Evolutionary conservation across 495 filamentous ascomycete species (phyloP).

Genomic region (Talaromyces liani): DNA sequence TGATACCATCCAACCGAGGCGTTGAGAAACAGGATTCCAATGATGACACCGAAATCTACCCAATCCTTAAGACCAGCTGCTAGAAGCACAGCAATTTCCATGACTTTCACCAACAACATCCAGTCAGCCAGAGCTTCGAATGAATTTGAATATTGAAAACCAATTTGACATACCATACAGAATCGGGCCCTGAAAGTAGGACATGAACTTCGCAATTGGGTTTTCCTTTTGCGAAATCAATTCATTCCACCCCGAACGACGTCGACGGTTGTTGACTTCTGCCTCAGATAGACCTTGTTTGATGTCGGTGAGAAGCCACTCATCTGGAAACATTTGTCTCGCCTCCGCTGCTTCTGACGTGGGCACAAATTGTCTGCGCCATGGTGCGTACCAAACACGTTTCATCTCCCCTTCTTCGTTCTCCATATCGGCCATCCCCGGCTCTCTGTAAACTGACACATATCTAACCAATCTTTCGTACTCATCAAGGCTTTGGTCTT

Average conservation of each 20-base stretch:
- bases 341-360: slow-evolving; percentile 24
- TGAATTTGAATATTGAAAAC: background rate
- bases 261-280: slow-evolving; percentile 53
- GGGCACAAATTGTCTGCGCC: slow-evolving; percentile 50
- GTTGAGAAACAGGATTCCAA: slow-evolving; percentile 70
- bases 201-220: slow-evolving; percentile 61
- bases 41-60: slow-evolving; percentile 80
- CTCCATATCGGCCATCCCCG: slow-evolving; percentile 19
- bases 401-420: slow-evolving; percentile 25
- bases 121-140: slow-evolving; percentile 14
- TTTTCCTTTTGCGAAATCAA: slow-evolving; percentile 67
- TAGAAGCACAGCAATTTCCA: slow-evolving; percentile 72
- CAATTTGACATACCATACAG: slow-evolving; percentile 56
- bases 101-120: slow-evolving; percentile 40
- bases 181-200: slow-evolving; percentile 73
- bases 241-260: slow-evolving; percentile 63
- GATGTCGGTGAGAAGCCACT: slow-evolving; percentile 68
- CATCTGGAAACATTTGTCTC: slow-evolving; percentile 48
- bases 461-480: slow-evolving; percentile 55
- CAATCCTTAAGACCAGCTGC: slow-evolving; percentile 69
- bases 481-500: slow-evolving; percentile 39
- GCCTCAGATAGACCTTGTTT: slow-evolving; percentile 46
- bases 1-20: slow-evolving; percentile 75
- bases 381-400: slow-evolving; percentile 45
- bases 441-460: slow-evolving; percentile 55